These are phyloP conservation scores for Toxoplasma gondii DNA, from an alignment of 169 alveolate species.

Conservation along the genomic window DNA sequence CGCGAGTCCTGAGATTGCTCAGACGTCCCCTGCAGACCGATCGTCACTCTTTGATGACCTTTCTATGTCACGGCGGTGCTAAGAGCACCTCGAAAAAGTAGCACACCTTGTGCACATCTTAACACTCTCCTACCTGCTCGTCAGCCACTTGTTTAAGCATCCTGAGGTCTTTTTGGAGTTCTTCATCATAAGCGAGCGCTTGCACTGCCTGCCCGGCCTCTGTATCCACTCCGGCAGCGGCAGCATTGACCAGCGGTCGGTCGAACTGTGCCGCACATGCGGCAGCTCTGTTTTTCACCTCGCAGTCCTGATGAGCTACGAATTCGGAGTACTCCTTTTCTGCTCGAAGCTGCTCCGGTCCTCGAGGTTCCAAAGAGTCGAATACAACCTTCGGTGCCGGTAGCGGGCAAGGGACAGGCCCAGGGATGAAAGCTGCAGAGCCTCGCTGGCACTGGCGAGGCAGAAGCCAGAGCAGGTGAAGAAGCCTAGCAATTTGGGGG, in stretches of 20 bases:
- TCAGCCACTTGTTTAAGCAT: background rate
- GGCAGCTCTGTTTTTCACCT: background rate
- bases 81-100: too few species aligned
- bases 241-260: background rate
- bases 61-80: too few species aligned
- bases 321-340: background rate
- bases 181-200: background rate
- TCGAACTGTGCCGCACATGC: background rate
- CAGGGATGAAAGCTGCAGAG: background rate
- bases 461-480: background rate
- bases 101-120: background rate
- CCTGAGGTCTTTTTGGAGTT: background rate
- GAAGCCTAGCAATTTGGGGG: background rate
- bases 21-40: too few species aligned
- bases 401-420: background rate
- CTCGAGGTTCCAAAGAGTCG: background rate
- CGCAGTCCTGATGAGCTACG: background rate
- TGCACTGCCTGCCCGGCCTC: background rate
- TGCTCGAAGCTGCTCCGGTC: background rate
- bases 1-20: too few species aligned
- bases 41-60: too few species aligned
- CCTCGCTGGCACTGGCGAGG: conserved; percentile 25
- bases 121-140: background rate
- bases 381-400: background rate
- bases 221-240: background rate